Percentiles rank a stretch among this genome's conserved stretches.
phyloP scores from a whole-genome alignment of 164 flowering plant species.

The Sedum album region DNA sequence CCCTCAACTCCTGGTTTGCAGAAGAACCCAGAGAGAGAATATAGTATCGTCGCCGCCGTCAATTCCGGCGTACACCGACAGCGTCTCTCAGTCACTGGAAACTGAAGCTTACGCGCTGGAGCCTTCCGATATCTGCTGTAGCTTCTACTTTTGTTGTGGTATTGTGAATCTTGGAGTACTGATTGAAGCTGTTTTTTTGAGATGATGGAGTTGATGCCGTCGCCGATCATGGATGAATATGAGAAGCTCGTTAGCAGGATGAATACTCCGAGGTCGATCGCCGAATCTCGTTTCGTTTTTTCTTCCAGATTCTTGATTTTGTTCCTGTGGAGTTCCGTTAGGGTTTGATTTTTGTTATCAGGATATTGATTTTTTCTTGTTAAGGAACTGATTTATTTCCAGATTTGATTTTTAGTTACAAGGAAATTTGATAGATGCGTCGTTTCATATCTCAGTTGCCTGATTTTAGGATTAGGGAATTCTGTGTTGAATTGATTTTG shows the following conservation, averaged over 20 bases:
- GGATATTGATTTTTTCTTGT: too few relatives aligned
- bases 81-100: too few relatives aligned
- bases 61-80: too few relatives aligned
- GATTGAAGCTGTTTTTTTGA: too few relatives aligned
- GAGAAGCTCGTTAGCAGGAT: constrained; percentile 79
- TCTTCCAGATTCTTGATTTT: background rate
- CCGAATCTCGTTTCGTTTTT: background rate
- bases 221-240: constrained; percentile 48
- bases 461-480: too few relatives aligned
- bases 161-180: background rate
- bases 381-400: background rate
- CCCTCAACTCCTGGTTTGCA: too few relatives aligned
- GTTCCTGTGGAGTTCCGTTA: background rate
- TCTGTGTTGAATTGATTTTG: background rate
- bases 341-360: background rate
- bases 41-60: too few relatives aligned
- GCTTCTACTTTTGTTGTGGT: too few relatives aligned
- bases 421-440: background rate
- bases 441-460: background rate
- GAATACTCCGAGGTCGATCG: constrained; percentile 71
- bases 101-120: too few relatives aligned
- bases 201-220: constrained; percentile 13
- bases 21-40: too few relatives aligned
- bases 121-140: too few relatives aligned
- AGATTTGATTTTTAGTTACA: background rate